Percentiles rank a stretch among this genome's conserved stretches.
Evolutionary conservation across 331 rosid genomes (phyloP).

Genomic region (Acacia pycnantha): DNA sequence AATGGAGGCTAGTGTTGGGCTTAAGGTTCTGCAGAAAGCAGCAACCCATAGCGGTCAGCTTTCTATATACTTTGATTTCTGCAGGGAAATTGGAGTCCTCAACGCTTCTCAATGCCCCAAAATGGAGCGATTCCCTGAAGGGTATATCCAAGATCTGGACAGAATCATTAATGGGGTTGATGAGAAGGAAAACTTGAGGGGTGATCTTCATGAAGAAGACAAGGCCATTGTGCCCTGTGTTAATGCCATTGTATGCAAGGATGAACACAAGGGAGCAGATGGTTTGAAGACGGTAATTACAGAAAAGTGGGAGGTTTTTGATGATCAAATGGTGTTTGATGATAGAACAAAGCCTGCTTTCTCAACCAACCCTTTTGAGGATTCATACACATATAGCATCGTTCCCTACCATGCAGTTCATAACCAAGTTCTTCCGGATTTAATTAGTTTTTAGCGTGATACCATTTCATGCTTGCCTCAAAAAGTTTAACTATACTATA

Average conservation of each 20-base stretch:
- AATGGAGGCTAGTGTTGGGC: slow-evolving; percentile 50
- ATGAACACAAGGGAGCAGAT: background rate
- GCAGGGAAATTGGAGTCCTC: slow-evolving; percentile 64
- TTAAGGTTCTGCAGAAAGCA: slow-evolving; percentile 54
- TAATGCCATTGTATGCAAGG: background rate
- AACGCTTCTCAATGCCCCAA: slow-evolving; percentile 55
- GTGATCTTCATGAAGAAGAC: background rate
- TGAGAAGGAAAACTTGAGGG: slow-evolving; percentile 12
- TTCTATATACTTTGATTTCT: slow-evolving; percentile 45
- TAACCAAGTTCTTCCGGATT: slow-evolving; percentile 61
- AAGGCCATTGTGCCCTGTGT: slow-evolving; percentile 26
- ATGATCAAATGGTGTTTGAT: slow-evolving; percentile 36
- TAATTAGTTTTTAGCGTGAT: slow-evolving; percentile 62
- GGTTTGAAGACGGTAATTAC: slow-evolving; percentile 64
- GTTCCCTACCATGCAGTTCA: slow-evolving; percentile 33
- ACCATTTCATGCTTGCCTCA: background rate
- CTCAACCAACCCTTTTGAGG: slow-evolving; percentile 35
- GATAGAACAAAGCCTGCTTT: background rate
- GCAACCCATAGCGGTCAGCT: slow-evolving; percentile 51
- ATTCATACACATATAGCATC: slow-evolving; percentile 38
- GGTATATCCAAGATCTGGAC: slow-evolving; percentile 58
- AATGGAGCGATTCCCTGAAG: slow-evolving; percentile 50
- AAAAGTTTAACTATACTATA: background rate
- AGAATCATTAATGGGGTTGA: slow-evolving; percentile 41
- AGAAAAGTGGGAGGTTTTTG: slow-evolving; percentile 79